A percentile compares a stretch with the other conserved stretches of the same genome.
These are phyloP conservation scores for Penicillium herquei DNA, from an alignment of 495 filamentous ascomycete species.

Conservation along the genomic window DNA sequence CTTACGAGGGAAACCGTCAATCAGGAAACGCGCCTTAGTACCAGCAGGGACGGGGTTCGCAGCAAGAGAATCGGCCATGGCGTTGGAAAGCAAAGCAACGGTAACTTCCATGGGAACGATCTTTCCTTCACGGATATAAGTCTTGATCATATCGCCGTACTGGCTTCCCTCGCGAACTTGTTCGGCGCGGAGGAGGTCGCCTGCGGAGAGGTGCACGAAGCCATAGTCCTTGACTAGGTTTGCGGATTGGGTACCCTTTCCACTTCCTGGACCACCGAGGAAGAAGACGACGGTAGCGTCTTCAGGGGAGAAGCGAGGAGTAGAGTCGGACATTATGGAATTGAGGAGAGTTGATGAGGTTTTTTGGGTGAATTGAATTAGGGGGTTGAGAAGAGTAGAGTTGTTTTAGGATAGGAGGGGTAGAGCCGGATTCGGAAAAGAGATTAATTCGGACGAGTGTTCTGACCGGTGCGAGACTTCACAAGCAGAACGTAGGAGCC, in stretches of 20 bases:
- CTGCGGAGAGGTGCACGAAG: constrained; percentile 90
- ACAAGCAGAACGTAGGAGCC: constrained; percentile 62
- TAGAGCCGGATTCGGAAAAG: constrained; percentile 6
- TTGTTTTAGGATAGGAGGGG: constrained; percentile 14
- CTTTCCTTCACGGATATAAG: constrained; percentile 85
- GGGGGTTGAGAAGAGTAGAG: constrained; percentile 3
- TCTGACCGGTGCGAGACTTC: constrained; percentile 51
- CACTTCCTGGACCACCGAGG: constrained; percentile 55
- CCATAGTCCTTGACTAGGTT: constrained; percentile 85
- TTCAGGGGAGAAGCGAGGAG: constrained; percentile 73
- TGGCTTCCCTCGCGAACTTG: constrained; percentile 80
- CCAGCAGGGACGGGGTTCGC: constrained; percentile 16
- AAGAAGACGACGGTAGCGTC: constrained; percentile 80
- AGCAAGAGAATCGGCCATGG: constrained; percentile 68
- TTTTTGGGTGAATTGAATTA: constrained; percentile 4
- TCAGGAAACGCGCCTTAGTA: constrained; percentile 65
- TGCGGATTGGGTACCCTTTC: constrained; percentile 74
- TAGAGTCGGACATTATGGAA: constrained; percentile 25
- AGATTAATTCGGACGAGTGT: constrained; percentile 12
- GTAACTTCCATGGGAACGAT: constrained; percentile 99
- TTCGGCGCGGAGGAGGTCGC: constrained; percentile 90
- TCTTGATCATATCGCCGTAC: constrained; percentile 86
- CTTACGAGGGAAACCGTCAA: constrained; percentile 94
- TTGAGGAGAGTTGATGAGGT: neutral
- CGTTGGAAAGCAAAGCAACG: constrained; percentile 87